Conservation (phyloP, 345 rosid species). For the Citrus mangshanensis region DNA sequence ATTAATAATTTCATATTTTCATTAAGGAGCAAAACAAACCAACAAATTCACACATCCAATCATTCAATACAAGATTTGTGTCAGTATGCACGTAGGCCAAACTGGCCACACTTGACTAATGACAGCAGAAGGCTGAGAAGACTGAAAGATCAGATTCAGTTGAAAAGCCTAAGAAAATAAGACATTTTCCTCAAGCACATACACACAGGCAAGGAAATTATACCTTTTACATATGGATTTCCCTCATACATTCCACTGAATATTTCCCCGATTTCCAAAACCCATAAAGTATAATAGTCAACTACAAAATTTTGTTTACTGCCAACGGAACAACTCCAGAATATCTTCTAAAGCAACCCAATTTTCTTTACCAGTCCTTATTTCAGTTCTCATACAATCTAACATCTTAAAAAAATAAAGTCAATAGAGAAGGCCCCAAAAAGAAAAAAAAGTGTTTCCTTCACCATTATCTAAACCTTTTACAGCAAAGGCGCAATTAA, state of each 20-base stretch:
- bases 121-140: not conserved
- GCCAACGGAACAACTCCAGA: not conserved
- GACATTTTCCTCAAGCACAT: not conserved
- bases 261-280: not conserved
- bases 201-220: not conserved
- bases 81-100: not conserved
- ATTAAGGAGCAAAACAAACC: not conserved
- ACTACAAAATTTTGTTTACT: not conserved
- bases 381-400: not conserved
- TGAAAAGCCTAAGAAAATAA: not conserved
- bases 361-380: not conserved
- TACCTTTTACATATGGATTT: not conserved
- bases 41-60: not conserved
- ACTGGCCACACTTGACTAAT: not conserved
- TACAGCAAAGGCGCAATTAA: not conserved
- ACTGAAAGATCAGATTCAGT: not conserved
- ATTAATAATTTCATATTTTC: not conserved
- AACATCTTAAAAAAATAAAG: not conserved
- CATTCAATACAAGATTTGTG: not conserved
- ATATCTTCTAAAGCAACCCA: not conserved
- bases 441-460: not conserved
- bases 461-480: not conserved
- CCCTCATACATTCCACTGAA: not conserved
- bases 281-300: not conserved
- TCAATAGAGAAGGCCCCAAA: not conserved